phyloP scores from a whole-genome alignment of 306 rosid genomes.

The Medicago lupulina region DNA sequence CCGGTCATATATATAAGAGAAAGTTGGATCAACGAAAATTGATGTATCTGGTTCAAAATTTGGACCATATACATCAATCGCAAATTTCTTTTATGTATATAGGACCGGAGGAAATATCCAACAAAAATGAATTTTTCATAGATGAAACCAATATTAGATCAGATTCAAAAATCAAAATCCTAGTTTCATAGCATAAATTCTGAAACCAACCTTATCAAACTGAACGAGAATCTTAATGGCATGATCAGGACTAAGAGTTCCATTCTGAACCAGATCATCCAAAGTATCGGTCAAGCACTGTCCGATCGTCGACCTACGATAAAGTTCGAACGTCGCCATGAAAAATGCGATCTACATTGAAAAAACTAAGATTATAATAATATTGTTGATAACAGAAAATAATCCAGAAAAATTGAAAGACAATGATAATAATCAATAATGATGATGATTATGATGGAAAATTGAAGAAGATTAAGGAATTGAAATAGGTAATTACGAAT shows the following conservation, averaged over 20 bases:
- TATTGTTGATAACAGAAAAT: background rate
- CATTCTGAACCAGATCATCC: slow-evolving; percentile 91
- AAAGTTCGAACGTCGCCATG: slow-evolving; percentile 94
- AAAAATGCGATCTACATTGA: slow-evolving; percentile 56
- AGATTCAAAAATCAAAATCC: background rate
- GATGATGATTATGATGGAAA: background rate
- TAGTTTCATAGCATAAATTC: background rate
- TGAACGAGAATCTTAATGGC: slow-evolving; percentile 97
- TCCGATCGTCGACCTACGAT: slow-evolving; percentile 90
- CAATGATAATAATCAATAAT: background rate
- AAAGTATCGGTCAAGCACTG: slow-evolving; percentile 87
- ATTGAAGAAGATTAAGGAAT: slow-evolving; percentile 21
- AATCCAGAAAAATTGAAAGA: slow-evolving; percentile 2
- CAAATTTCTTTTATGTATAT: no score
- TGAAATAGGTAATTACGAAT: slow-evolving; percentile 38
- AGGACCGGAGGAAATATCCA: no score
- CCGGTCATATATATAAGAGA: no score
- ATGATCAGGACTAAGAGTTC: slow-evolving; percentile 87
- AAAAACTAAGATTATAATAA: background rate
- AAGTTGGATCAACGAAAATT: no score
- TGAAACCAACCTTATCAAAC: slow-evolving; percentile 77
- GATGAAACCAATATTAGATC: background rate
- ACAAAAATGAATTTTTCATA: no score
- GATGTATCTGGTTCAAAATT: no score
- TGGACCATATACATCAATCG: no score